Conservation (phyloP, 306 rosid genomes). For the Dalbergia cultrata region DNA sequence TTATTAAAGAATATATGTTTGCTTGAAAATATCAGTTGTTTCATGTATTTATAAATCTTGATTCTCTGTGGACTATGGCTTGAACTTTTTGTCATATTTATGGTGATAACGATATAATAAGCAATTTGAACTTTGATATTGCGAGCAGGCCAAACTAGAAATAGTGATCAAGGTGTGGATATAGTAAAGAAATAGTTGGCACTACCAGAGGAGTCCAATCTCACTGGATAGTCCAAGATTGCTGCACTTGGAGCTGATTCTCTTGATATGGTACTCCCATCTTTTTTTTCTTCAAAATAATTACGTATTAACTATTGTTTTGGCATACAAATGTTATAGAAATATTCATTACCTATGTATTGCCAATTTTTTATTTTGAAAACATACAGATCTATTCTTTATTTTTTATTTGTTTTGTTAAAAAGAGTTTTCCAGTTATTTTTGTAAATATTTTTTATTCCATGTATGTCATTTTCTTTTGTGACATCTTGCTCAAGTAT, state of each 20-base stretch:
- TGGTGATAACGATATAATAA: not conserved
- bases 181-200: slow-evolving; percentile 90
- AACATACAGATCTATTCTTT: not conserved
- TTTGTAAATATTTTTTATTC: too few species aligned
- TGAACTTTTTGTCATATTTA: slow-evolving; percentile 3
- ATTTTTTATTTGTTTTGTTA: not conserved
- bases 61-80: slow-evolving; percentile 43
- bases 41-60: not conserved
- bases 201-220: slow-evolving; percentile 53
- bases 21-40: not conserved
- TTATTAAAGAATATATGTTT: not conserved
- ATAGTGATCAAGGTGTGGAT: slow-evolving; percentile 71
- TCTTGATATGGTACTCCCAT: slow-evolving; percentile 78
- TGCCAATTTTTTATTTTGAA: not conserved
- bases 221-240: slow-evolving; percentile 75
- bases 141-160: slow-evolving; percentile 77
- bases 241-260: slow-evolving; percentile 85
- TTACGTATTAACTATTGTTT: not conserved
- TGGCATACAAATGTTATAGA: not conserved
- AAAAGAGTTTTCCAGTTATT: not conserved
- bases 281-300: not conserved
- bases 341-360: not conserved
- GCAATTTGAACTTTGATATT: not conserved
- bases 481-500: not conserved
- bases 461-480: not conserved